Base-by-base conservation (phyloP, 805 yeast species). In the Metschnikowia kofuensis region DNA sequence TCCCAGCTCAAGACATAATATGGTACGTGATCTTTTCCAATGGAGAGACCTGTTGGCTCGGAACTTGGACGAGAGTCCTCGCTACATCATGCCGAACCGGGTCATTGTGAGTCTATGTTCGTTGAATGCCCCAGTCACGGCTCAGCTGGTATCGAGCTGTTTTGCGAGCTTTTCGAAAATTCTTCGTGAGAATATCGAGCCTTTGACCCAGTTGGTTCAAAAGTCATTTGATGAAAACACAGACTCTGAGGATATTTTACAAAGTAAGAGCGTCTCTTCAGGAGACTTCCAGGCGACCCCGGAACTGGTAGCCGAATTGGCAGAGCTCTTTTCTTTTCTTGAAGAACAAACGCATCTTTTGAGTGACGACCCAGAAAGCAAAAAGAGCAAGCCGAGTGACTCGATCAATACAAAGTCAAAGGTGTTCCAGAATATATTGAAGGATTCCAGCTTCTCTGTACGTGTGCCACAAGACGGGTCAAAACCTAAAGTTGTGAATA, bases 11-110 rank as follows among this genome's bases (percentile, higher is more conserved):
- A 81, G 76, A 50, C 76, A 78, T 44, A 77, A 77, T 0, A 63
- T 89, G 7, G 75, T 88, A 14, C 80, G 76, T 52, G 80, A 69
- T 0, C 69, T 94, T 15, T 88, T 79, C 57, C 74, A 79, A 38
- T 94, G 97, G 97, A 79, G 99, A 65, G 98, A 94, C 63, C 44
- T 51, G 1, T 61, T 78, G 34, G 98, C 97, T 1, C 76, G 95
- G 54, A 56, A 70, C 35, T 76, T 79, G 41, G 99, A 94, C 64
- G 99, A 94, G 67, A 87, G 96, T 2, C 81, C 85, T 2, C 74
- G 95, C 51, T 92, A 73, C 59, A 74, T 94, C 13, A 85, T 91
- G 92, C 81, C 96, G 6, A 90, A 89, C 60, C 94, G 85, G 57
- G 64, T 85, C 12, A 62, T 94, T 35, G 83, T 84, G 0, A 75